These are phyloP conservation scores for Triangularia verruculosa DNA, from an alignment of 2,329 filamentous ascomycete species.

Conservation along the genomic window DNA sequence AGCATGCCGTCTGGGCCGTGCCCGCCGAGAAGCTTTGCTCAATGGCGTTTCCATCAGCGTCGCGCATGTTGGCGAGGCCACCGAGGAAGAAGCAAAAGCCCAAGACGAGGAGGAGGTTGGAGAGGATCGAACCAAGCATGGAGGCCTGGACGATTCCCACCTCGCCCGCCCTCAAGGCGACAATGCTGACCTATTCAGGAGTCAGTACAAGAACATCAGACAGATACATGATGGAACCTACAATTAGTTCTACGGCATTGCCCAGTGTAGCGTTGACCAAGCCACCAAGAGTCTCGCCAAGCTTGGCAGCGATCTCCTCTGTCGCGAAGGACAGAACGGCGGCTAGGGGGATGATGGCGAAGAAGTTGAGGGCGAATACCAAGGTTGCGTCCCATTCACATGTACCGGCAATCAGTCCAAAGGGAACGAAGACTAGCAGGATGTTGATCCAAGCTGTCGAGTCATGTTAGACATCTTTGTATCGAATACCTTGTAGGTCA, in stretches of 20 bases:
- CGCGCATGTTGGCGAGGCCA: conserved; percentile 61
- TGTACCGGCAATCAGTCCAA: conserved; percentile 66
- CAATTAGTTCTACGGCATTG: conserved; percentile 77
- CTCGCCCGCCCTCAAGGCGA: conserved; percentile 79
- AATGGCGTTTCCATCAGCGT: conserved; percentile 52
- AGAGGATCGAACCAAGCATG: conserved; percentile 94
- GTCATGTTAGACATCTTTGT: conserved; percentile 1
- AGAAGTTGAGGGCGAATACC: conserved; percentile 75
- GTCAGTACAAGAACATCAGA: conserved; percentile 2
- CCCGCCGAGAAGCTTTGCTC: conserved; percentile 74
- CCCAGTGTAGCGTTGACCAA: conserved; percentile 75
- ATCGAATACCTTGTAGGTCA: neutral
- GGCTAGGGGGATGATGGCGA: conserved; percentile 74
- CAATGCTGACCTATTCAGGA: conserved; percentile 72
- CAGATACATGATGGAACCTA: conserved; percentile 35
- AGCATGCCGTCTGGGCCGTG: conserved; percentile 73
- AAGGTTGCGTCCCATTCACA: conserved; percentile 62
- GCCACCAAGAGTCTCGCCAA: conserved; percentile 72
- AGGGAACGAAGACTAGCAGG: conserved; percentile 68
- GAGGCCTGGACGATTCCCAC: conserved; percentile 97
- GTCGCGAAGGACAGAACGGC: conserved; percentile 74
- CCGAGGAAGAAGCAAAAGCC: conserved; percentile 79
- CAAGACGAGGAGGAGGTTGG: conserved; percentile 85
- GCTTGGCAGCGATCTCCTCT: conserved; percentile 68
- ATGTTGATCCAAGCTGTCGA: conserved; percentile 61